Conservation (phyloP, 495 filamentous ascomycete genomes). For the Penicillium macrosclerotiorum region DNA sequence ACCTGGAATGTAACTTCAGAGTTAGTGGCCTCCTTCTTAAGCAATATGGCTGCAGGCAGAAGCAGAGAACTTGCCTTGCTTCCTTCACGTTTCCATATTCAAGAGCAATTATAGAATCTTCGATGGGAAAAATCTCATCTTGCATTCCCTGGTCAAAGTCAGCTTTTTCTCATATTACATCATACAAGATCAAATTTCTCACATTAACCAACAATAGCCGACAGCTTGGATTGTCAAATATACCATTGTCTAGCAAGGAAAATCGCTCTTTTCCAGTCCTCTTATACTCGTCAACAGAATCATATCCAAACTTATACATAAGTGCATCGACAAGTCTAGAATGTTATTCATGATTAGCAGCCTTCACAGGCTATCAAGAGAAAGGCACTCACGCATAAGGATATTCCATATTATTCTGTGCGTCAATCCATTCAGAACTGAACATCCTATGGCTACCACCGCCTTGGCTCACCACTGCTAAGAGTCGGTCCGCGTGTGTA, state of each 20-base stretch:
- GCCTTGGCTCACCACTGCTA: neutral
- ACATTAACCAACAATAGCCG: neutral
- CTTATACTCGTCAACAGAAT: neutral
- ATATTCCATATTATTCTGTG: neutral
- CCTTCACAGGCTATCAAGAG: neutral
- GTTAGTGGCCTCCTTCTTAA: neutral
- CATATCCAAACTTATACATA: neutral
- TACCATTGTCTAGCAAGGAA: neutral
- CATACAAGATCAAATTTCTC: neutral
- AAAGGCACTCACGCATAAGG: neutral
- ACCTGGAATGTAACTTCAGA: neutral
- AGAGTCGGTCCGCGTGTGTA: neutral
- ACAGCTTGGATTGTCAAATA: neutral
- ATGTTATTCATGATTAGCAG: neutral
- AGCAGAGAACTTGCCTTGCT: neutral
- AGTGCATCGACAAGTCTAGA: neutral
- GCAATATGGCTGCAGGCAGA: neutral
- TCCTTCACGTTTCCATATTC: neutral
- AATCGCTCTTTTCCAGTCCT: neutral
- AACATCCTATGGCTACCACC: neutral
- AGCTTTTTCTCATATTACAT: neutral
- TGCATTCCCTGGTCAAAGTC: neutral
- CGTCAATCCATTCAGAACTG: neutral
- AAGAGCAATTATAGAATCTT: neutral
- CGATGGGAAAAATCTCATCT: neutral